Percentiles rank a stretch among this genome's conserved stretches.
phyloP scores from a whole-genome alignment of 2,329 filamentous ascomycete species.

The Didymella keratinophila region DNA sequence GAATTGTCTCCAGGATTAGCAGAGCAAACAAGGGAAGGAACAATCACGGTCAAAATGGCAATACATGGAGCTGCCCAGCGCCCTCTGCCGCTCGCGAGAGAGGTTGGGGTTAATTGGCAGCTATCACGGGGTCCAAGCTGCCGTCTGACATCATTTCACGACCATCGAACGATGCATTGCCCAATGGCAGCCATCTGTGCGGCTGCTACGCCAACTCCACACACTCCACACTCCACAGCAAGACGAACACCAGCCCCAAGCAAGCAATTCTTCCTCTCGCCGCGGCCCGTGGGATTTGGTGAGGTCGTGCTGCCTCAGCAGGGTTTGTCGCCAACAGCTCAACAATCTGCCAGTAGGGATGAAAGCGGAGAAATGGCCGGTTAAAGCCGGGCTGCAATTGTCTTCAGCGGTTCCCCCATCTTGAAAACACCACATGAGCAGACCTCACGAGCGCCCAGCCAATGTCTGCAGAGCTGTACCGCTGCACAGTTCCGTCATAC shows the following conservation, averaged over 20 bases:
- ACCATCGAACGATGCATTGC: conserved; percentile 14
- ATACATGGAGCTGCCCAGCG: conserved; percentile 19
- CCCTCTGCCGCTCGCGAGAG: conserved; percentile 13
- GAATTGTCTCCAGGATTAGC: conserved; percentile 10
- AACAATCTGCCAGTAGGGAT: conserved; percentile 36
- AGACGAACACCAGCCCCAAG: conserved; percentile 18
- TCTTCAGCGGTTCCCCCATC: conserved; percentile 14
- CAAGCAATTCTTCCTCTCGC: conserved; percentile 20
- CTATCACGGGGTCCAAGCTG: conserved; percentile 8
- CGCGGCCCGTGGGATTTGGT: conserved; percentile 15
- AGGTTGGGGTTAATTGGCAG: conserved; percentile 15
- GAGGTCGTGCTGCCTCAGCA: conserved; percentile 27
- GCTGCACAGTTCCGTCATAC: conserved; percentile 26
- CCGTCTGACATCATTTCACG: conserved; percentile 20
- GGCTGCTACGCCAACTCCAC: conserved; percentile 14
- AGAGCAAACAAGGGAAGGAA: conserved; percentile 13
- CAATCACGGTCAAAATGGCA: conserved; percentile 1
- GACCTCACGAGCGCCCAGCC: conserved; percentile 2
- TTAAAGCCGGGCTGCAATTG: conserved; percentile 13
- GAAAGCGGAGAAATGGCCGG: conserved; percentile 32
- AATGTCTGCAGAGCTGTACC: conserved; percentile 9
- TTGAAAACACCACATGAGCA: conserved; percentile 14
- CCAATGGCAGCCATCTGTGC: conserved; percentile 6
- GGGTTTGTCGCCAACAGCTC: conserved; percentile 36
- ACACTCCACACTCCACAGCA: conserved; percentile 18